Conservation (phyloP, 2,329 filamentous ascomycete species). For the Chaetomium sp. region DNA sequence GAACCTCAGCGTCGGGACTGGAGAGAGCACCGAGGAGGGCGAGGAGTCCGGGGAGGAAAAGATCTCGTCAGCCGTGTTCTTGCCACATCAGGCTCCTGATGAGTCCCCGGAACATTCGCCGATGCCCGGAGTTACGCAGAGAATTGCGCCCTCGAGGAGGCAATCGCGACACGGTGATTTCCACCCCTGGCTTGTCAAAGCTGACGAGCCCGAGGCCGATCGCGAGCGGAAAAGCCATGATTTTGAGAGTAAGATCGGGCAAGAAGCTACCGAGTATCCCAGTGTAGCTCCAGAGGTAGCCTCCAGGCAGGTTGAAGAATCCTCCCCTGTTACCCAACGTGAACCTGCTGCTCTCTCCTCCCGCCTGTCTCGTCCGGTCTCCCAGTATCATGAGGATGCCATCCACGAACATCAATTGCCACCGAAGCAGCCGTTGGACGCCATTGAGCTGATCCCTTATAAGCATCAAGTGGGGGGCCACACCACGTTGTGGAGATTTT, state of each 20-base stretch:
- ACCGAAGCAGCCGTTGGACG: constrained; percentile 70
- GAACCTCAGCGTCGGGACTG: constrained; percentile 44
- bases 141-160: constrained; percentile 30
- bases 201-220: constrained; percentile 52
- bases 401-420: constrained; percentile 55
- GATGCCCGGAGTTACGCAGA: constrained; percentile 29
- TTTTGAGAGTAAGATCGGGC: constrained; percentile 36
- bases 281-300: constrained; percentile 36
- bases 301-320: constrained; percentile 41
- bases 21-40: constrained; percentile 49
- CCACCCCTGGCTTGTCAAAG: constrained; percentile 61
- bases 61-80: constrained; percentile 82
- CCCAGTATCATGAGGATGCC: constrained; percentile 51
- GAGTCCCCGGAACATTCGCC: constrained; percentile 38
- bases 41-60: constrained; percentile 77
- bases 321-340: constrained; percentile 47
- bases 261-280: constrained; percentile 30
- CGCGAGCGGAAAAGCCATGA: constrained; percentile 39
- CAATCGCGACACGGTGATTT: constrained; percentile 42
- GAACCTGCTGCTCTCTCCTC: constrained; percentile 41
- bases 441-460: constrained; percentile 95
- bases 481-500: constrained; percentile 95
- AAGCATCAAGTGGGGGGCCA: constrained; percentile 97
- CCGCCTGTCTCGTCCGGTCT: constrained; percentile 44
- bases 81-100: constrained; percentile 69